Evolutionary conservation across 2,329 filamentous ascomycete genomes (phyloP), one percentile per base, ranked within the genome.

Genomic region (Penicillium hesseltinei): DNA sequence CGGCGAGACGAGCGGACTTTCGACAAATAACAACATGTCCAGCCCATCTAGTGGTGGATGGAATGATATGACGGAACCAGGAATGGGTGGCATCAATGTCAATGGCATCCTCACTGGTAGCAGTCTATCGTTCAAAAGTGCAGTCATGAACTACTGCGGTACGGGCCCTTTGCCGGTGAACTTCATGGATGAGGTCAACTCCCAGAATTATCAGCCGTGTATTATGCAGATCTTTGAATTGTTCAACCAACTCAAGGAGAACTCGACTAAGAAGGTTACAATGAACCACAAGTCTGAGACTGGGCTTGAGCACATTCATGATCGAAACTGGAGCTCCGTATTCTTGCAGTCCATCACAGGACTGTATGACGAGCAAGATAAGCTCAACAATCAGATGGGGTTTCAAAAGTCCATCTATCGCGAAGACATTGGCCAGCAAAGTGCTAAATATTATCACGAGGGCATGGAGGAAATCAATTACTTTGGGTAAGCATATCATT

Each of bases 381-480:
- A 59, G 17, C 59, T 71, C 27, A 73, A 71, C 53, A 40, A 53
- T 6, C 67, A 76, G 23, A 73, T 78, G 60, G 76, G 75, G 0
- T 76, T 77, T 53, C 45, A 67, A 7, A 52, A 69, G 33, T 57
- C 63, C 0, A 65, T 76, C 15, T 63, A 66, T 33, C 69, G 68
- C 23, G 69, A 74, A 36, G 63, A 64, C 19, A 62, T 76, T 8
- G 59, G 58, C 5, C 57, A 67, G n/a, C 53, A 58, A 6, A 54
- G 48, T 2, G 69, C 73, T n/a, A 72, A 70, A 47, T 62, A 73
- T 60, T 78, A 62, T 58, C 73, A 60, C 62, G 56, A 57, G 51
- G 68, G 29, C 50, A 69, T 57, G 62, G 52, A 63, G 42, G 67
- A 72, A 51, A 64, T 72, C 56, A 79, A 79, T 58, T 80, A 79